Evolutionary conservation across 1,139 yeast genomes (phyloP), one percentile per base, ranked within the genome.

Genomic region (Geotrichum australiense): DNA sequence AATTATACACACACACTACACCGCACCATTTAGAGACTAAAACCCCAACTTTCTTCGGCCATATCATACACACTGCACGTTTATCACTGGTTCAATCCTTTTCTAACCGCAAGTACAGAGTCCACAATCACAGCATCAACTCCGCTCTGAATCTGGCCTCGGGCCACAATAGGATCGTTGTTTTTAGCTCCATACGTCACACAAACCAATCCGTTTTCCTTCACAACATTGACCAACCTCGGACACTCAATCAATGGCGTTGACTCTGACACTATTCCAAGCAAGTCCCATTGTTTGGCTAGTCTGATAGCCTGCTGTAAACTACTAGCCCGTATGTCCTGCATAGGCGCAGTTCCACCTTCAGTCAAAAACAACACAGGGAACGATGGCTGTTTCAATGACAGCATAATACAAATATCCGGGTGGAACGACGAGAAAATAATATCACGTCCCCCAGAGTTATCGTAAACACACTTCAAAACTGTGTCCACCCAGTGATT

Each of bases 101-200:
- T 83, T 57, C 96, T 73, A 11, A 89, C 94, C 0, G 96, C 96
- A 58, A 89, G 69, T 2, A 91, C 97, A 47, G 87, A 81, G 62
- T 91, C 97, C 3, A 86, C 97, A 64, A 91, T 89, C 16, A 91
- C 97, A 0, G 98, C 98, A 67, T 91, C 97, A 8, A 91, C 96
- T 11, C 97, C 97, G 7, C 94, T 91, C 52, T 76, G 78, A 80
- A 91, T 82, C 61, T 91, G 96, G 47, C 82, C 68, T 53, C 78
- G 79, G 27, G 94, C 91, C 51, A 80, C 78, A 46, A 77, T 86
- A 0, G 96, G 96, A 36, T 78, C 79, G 55, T 91, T 91, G 61
- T 91, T 91, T 56, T 74, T 73, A 1, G 75, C 72, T 28, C 98
- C 98, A 56, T 91, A 91, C 0, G 96, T 85, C 43, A 91, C 93